These are phyloP conservation scores for Liriodendron chinense DNA, from an alignment of 164 flowering plant species.

Conservation along the genomic window DNA sequence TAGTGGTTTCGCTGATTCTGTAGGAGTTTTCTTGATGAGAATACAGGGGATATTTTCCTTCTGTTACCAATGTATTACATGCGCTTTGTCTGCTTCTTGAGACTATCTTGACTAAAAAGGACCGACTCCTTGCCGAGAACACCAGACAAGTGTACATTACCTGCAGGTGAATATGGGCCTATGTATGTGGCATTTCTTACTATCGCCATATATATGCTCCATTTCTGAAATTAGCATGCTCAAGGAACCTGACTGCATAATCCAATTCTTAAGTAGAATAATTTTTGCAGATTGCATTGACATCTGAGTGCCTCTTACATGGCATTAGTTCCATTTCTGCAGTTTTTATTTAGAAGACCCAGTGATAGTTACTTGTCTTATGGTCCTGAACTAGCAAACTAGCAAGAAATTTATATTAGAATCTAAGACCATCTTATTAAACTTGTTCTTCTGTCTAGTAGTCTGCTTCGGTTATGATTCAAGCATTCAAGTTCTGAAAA, in stretches of 20 bases:
- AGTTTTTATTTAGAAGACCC: neutral
- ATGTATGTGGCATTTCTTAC: neutral
- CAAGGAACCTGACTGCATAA: neutral
- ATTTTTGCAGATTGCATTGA: neutral
- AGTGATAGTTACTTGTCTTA: neutral
- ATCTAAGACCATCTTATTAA: neutral
- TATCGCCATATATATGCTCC: neutral
- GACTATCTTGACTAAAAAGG: neutral
- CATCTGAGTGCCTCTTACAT: neutral
- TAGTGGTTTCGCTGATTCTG: neutral
- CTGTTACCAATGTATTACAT: neutral
- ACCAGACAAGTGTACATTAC: neutral
- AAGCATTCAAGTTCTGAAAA: slow-evolving; percentile 8
- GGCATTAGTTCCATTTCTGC: neutral
- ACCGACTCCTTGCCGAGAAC: neutral
- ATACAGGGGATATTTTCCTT: neutral
- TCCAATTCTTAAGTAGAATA: neutral
- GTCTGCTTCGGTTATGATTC: neutral
- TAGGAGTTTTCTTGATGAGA: neutral
- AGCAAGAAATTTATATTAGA: neutral
- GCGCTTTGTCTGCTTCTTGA: neutral
- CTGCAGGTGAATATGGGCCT: neutral
- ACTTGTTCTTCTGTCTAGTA: neutral
- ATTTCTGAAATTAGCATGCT: neutral
- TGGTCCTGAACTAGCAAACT: neutral